These are phyloP conservation scores for Kregervanrija delftensis DNA, from an alignment of 805 yeast genomes.

Conservation along the genomic window DNA sequence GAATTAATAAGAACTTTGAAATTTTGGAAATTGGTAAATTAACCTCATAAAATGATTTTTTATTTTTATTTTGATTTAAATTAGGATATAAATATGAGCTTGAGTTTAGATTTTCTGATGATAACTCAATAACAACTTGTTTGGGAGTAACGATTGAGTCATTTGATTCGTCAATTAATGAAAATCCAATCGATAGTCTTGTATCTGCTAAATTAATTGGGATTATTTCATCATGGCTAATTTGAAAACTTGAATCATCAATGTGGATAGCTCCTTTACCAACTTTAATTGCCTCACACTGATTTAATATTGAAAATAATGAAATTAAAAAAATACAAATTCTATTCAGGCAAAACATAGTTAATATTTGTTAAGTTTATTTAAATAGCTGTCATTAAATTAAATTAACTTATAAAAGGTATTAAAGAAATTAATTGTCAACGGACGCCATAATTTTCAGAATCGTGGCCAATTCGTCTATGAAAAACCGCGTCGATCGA, in stretches of 20 bases:
- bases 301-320: not conserved
- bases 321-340: not conserved
- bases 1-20: conserved; percentile 17
- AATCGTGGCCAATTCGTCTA: no score
- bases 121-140: conserved; percentile 22
- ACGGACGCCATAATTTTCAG: no score
- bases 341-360: not conserved
- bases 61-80: conserved; percentile 2
- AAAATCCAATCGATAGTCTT: conserved; percentile 13
- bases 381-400: no score
- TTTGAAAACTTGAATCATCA: conserved; percentile 10
- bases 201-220: conserved; percentile 14
- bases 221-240: not conserved
- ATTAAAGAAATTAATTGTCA: no score
- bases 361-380: no score
- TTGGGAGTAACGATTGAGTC: conserved; percentile 11
- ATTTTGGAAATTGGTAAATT: conserved; percentile 15
- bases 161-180: conserved; percentile 8
- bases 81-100: conserved; percentile 20
- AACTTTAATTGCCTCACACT: conserved; percentile 6
- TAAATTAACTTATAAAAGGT: no score
- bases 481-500: no score
- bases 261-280: conserved; percentile 11
- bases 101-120: conserved; percentile 7
- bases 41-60: conserved; percentile 4